Base-by-base conservation (phyloP, 371 early-diverging fungal species). In the Mortierella sp. region DNA sequence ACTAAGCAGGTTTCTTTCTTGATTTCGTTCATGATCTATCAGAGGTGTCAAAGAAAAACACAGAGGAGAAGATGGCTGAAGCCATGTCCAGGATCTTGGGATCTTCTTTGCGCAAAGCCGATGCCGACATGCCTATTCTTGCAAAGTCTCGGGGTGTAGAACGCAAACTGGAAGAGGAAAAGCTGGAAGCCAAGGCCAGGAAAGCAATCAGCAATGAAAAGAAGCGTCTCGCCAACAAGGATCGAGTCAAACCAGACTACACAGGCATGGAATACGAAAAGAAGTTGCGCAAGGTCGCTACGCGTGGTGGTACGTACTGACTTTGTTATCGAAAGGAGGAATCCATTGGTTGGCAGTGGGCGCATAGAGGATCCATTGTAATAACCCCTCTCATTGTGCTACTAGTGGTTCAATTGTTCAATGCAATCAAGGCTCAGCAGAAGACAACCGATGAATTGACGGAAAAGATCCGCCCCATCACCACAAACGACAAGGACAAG, bases 351-450 rank as follows among this genome's bases (percentile, higher is more conserved):
- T 8, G 22, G 41, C 24, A 46, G 41, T 21, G 40, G 39, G 19
- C 16, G 43, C 29, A 31, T 14, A 13, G 6, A 43, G 44, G n/a
- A 34, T 34, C 19, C 21, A n/a, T 29, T 28, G 28, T 3, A 45
- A 55, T 22, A 19, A 43, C 13, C 17, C 48, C 50, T 34, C 58
- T 55, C 24, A 45, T 48, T 8, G n/a, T 29, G 1, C 3, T 37
- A 7, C 14, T 63, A 91, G 92, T 94, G 48, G 93, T 94, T 44
- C 87, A 91, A 61, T 79, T 94, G 50, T 94, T 94, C 70, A 94
- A 94, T 79, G 94, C 94, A 16, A 88, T 94, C 60, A 85, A 89
- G 54, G 87, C 85, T 47, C 92, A 93, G 57, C 91, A 92, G 71
- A 87, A 88, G 71, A 82, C 84, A 19, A 87, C 88, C 8, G 86